Percentiles rank a stretch among this genome's conserved stretches.
Conservation (phyloP, 208 protist species). For the Trypanosomatidae sp. region DNA sequence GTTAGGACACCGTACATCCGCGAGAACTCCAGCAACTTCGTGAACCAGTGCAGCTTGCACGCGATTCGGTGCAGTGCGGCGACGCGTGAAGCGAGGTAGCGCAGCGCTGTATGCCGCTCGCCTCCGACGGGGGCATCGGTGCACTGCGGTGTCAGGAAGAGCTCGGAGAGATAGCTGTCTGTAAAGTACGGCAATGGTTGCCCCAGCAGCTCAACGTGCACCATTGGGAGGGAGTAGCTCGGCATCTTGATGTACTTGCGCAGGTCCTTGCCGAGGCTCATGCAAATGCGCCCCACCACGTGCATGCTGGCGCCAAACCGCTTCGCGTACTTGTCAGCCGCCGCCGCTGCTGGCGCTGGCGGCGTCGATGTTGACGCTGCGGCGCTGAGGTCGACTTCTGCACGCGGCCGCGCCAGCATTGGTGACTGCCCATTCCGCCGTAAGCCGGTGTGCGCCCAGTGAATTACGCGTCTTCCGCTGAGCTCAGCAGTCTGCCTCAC, state of each 20-base stretch:
- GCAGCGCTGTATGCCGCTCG: constrained; percentile 36
- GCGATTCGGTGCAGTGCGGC: constrained; percentile 58
- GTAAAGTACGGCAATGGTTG: constrained; percentile 63
- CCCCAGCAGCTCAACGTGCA: constrained; percentile 49
- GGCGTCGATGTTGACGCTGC: not conserved
- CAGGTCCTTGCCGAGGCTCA: constrained; percentile 60
- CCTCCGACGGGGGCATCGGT: not conserved
- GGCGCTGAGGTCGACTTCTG: not conserved
- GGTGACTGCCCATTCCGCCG: not conserved
- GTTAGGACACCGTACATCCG: constrained; percentile 83
- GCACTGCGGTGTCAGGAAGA: constrained; percentile 27
- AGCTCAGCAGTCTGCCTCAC: not conserved
- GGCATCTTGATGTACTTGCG: constrained; percentile 58
- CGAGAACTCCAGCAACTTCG: constrained; percentile 55
- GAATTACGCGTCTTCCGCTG: not conserved
- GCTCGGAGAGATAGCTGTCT: constrained; percentile 43
- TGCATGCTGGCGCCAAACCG: constrained; percentile 53
- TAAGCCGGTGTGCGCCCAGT: not conserved
- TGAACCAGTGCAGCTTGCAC: constrained; percentile 60
- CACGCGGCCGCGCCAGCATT: not conserved
- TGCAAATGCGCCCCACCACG: constrained; percentile 59
- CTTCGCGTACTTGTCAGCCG: constrained; percentile 33
- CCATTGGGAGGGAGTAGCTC: constrained; percentile 62
- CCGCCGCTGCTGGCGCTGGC: not conserved
- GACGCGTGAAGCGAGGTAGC: constrained; percentile 46